A percentile compares a stretch with the other conserved stretches of the same genome.
phyloP scores from a whole-genome alignment of 106 monocot species.

The Agapanthus africanus region DNA sequence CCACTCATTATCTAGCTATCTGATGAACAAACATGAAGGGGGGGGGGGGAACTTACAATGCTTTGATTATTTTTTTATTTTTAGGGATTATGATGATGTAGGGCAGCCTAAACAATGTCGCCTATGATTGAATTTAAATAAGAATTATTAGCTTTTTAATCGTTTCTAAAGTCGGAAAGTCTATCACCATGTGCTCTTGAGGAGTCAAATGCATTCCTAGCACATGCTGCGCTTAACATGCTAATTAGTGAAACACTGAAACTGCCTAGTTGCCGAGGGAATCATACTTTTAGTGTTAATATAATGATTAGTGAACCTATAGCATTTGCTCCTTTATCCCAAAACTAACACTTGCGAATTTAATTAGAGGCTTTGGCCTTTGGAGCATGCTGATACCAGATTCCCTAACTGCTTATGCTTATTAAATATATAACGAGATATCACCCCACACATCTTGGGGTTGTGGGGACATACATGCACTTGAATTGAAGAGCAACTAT shows the following conservation, averaged over 20 bases:
- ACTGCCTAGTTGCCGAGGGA: not conserved
- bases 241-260: not conserved
- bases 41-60: too few species aligned
- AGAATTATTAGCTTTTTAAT: too few species aligned
- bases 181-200: conserved; percentile 2
- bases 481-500: not conserved
- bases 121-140: too few species aligned
- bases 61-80: too few species aligned
- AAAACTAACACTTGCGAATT: not conserved
- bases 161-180: too few species aligned
- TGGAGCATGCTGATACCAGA: not conserved
- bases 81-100: too few species aligned
- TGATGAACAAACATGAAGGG: too few species aligned
- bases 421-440: not conserved
- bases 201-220: not conserved
- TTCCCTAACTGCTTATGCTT: not conserved
- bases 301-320: conserved; percentile 1
- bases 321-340: not conserved
- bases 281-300: not conserved
- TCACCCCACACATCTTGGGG: not conserved
- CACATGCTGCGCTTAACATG: not conserved
- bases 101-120: too few species aligned
- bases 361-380: conserved; percentile 4
- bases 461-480: conserved; percentile 5
- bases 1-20: too few species aligned